Base-by-base conservation (phyloP, 2,329 filamentous ascomycete species). In the Pseudogymnoascus sp. region DNA sequence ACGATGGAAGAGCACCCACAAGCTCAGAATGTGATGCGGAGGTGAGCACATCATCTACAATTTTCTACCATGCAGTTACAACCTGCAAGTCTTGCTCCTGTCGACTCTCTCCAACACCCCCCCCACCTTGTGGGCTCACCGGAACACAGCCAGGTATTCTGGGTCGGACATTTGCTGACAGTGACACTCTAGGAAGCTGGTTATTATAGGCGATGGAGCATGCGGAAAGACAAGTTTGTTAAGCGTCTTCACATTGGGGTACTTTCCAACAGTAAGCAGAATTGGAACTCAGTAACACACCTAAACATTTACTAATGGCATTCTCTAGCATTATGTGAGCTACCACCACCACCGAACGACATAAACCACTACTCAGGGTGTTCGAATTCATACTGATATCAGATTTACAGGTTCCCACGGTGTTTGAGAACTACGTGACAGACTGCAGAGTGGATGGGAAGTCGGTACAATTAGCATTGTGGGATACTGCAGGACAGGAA, bases 401-500 rank as follows among this genome's bases (percentile, higher is more conserved):
- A 60, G 12, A 11, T 5, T 62, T 74, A 69, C 75, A 92, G 88
- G 92, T 96, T 61, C 94, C 94, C 1, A 99, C 94, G 56, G 94
- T 99, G 38, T 99, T 99, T 77, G 94, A 99, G 75, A 99, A 99
- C 79, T 99, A 99, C 73, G 94, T 99, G 68, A 99, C 94, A 70
- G 94, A 99, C 78, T 99, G 94, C 77, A 85, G 93, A 78, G 94
- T 99, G 65, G 94, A 99, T 75, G 94, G 94, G 72, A 96, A 96
- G 75, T 96, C 91, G n/a, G 94, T 99, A 40, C 94, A 99, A 79
- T 83, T 99, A 67, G 94, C 94, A 61, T 80, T 99, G 71, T 99
- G 94, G 94, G 94, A 99, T 86, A 99, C 94, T n/a, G 94, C 94
- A 61, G 94, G 94, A 65, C 94, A 99, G 77, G 94, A 99, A 82